Conservation (phyloP, 768 basidiomycete species). For the Hemileccinum rubropunctum region DNA sequence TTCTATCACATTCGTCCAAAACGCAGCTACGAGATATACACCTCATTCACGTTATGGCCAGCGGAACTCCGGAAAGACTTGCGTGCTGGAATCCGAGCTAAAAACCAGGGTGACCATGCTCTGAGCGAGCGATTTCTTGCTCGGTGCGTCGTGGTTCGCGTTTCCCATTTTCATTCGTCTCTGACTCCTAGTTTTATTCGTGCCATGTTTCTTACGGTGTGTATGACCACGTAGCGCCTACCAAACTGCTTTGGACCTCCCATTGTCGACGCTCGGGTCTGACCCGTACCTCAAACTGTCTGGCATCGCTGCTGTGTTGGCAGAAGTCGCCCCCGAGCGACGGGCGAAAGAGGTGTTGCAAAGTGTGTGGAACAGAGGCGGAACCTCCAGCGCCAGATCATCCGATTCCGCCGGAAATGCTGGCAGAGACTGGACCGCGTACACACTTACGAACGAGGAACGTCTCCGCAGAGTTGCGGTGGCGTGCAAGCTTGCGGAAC, state of each 20-base stretch:
- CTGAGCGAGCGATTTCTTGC: slow-evolving; percentile 51
- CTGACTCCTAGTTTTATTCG: background rate
- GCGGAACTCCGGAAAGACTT: slow-evolving; percentile 59
- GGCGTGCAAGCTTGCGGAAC: slow-evolving; percentile 44
- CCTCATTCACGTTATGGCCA: slow-evolving; percentile 65
- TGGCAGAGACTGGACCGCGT: slow-evolving; percentile 18
- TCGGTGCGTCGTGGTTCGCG: slow-evolving; percentile 39
- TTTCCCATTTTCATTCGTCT: background rate
- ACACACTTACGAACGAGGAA: slow-evolving; percentile 34
- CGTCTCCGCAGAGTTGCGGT: slow-evolving; percentile 44
- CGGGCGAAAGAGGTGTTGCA: slow-evolving; percentile 27
- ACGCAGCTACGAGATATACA: slow-evolving; percentile 54
- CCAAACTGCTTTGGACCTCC: slow-evolving; percentile 48
- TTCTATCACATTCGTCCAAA: background rate
- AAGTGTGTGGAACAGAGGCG: slow-evolving; percentile 21
- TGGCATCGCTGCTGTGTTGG: slow-evolving; percentile 62
- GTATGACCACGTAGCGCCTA: slow-evolving; percentile 43
- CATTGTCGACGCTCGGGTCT: slow-evolving; percentile 32
- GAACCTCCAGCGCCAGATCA: background rate
- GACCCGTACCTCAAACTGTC: slow-evolving; percentile 64
- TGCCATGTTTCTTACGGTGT: background rate
- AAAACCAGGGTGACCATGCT: slow-evolving; percentile 51
- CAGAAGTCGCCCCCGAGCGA: slow-evolving; percentile 41
- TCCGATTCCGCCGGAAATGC: slow-evolving; percentile 2
- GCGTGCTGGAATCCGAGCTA: slow-evolving; percentile 62